A percentile compares a stretch with the other conserved stretches of the same genome.
Evolutionary conservation across 371 early-diverging fungal species (phyloP).

Genomic region (Rhizopus microsporus): DNA sequence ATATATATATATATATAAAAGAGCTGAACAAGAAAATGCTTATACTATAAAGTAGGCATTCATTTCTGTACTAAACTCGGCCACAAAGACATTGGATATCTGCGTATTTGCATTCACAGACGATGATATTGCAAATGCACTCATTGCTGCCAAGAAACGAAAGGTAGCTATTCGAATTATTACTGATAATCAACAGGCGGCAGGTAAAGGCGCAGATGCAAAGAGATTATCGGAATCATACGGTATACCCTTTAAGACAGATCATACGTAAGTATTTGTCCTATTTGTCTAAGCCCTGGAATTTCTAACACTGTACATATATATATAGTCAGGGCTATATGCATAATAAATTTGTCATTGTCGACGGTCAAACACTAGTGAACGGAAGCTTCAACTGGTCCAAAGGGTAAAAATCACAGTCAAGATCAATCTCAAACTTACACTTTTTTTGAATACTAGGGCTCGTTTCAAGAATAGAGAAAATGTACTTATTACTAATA

Average conservation of each 20-base stretch:
- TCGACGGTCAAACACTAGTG: constrained; percentile 49
- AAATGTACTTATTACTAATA: constrained; percentile 57
- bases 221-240: constrained; percentile 49
- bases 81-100: constrained; percentile 57
- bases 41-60: constrained; percentile 38
- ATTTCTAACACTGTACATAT: not conserved
- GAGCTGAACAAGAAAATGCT: constrained; percentile 5
- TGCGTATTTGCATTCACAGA: constrained; percentile 71
- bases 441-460: constrained; percentile 21
- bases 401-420: constrained; percentile 40
- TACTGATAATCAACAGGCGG: constrained; percentile 67
- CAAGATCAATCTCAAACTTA: not conserved
- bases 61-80: constrained; percentile 51
- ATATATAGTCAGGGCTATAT: constrained; percentile 47
- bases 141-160: constrained; percentile 59
- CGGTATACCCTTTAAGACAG: constrained; percentile 57
- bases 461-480: constrained; percentile 63
- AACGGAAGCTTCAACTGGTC: constrained; percentile 69
- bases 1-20: not conserved
- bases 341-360: constrained; percentile 65
- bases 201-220: constrained; percentile 61
- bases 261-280: constrained; percentile 38
- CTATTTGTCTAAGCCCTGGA: not conserved
- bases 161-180: constrained; percentile 55
- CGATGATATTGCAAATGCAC: constrained; percentile 62